Evolutionary conservation across 1,284 basidiomycete species (phyloP).

Genomic region (Boletus mariae): DNA sequence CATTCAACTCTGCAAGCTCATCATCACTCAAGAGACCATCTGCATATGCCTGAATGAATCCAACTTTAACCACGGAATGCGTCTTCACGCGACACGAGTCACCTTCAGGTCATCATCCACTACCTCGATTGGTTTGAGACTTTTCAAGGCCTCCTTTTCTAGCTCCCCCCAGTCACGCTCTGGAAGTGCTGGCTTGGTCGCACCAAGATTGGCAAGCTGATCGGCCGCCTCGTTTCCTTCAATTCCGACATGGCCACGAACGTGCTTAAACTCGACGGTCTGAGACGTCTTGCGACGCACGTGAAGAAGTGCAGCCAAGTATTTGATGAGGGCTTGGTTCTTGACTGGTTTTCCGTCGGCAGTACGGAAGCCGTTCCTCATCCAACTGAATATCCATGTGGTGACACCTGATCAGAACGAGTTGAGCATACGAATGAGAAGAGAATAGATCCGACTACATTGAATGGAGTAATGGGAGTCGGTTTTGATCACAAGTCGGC

Average conservation of each 20-base stretch:
- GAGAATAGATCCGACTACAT: slow-evolving; percentile 40
- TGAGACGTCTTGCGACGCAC: slow-evolving; percentile 48
- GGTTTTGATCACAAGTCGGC: slow-evolving; percentile 63
- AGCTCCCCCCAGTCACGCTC: slow-evolving; percentile 56
- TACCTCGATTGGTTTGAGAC: slow-evolving; percentile 3
- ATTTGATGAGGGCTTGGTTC: slow-evolving; percentile 63
- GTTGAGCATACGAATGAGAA: slow-evolving; percentile 6
- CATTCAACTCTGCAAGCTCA: slow-evolving; percentile 7
- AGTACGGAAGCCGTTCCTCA: slow-evolving; percentile 46
- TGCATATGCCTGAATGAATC: slow-evolving; percentile 22
- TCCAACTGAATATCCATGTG: slow-evolving; percentile 66
- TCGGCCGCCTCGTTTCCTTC: slow-evolving; percentile 81
- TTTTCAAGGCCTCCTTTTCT: slow-evolving; percentile 15
- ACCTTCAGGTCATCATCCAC: slow-evolving; percentile 21
- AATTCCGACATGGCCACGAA: slow-evolving; percentile 69
- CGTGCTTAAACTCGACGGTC: slow-evolving; percentile 55
- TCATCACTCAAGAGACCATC: slow-evolving; percentile 13
- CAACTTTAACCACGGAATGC: slow-evolving; percentile 6
- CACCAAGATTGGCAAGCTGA: slow-evolving; percentile 57
- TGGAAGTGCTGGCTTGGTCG: slow-evolving; percentile 32
- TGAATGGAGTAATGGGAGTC: slow-evolving; percentile 77
- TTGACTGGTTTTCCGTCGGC: slow-evolving; percentile 52
- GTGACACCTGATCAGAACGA: slow-evolving; percentile 47
- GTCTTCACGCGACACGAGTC: slow-evolving; percentile 4
- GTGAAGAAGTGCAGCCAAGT: slow-evolving; percentile 53